Evolutionary conservation across 2,329 filamentous ascomycete species (phyloP).

Genomic region (Chalara sp.): DNA sequence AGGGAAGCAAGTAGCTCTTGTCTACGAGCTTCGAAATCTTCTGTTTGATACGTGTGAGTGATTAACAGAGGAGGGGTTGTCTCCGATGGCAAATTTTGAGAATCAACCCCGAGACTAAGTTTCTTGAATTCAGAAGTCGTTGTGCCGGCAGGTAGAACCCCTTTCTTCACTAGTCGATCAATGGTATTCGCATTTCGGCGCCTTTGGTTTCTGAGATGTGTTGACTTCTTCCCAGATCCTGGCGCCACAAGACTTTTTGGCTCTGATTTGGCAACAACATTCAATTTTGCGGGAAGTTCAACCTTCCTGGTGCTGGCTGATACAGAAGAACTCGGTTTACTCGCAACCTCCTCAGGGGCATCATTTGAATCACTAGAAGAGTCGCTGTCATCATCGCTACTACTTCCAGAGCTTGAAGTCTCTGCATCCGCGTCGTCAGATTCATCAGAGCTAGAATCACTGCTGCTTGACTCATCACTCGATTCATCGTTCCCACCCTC

Average conservation of each 20-base stretch:
- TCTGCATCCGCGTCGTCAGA: constrained; percentile 4
- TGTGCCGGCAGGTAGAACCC: constrained; percentile 42
- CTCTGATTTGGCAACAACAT: neutral
- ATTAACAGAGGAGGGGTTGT: neutral
- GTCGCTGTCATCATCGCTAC: constrained; percentile 17
- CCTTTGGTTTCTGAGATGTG: constrained; percentile 48
- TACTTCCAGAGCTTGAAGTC: constrained; percentile 4
- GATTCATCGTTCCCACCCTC: constrained; percentile 8
- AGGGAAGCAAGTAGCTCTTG: neutral
- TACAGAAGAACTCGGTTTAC: constrained; percentile 17
- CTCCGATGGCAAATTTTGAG: neutral
- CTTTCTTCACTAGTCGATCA: constrained; percentile 44
- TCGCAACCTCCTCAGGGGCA: constrained; percentile 32
- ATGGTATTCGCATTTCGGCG: constrained; percentile 42
- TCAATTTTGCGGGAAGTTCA: neutral
- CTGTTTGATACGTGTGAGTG: neutral
- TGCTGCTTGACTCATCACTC: constrained; percentile 5
- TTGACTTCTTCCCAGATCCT: constrained; percentile 41
- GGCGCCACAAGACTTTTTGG: constrained; percentile 27
- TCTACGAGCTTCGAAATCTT: neutral
- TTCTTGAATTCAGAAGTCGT: constrained; percentile 40
- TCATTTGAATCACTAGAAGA: constrained; percentile 32
- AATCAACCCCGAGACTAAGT: constrained; percentile 16
- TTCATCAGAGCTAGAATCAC: constrained; percentile 7
- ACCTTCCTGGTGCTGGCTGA: neutral